Evolutionary conservation across 768 basidiomycete genomes (phyloP).

Genomic region (Gyrodon lividus): DNA sequence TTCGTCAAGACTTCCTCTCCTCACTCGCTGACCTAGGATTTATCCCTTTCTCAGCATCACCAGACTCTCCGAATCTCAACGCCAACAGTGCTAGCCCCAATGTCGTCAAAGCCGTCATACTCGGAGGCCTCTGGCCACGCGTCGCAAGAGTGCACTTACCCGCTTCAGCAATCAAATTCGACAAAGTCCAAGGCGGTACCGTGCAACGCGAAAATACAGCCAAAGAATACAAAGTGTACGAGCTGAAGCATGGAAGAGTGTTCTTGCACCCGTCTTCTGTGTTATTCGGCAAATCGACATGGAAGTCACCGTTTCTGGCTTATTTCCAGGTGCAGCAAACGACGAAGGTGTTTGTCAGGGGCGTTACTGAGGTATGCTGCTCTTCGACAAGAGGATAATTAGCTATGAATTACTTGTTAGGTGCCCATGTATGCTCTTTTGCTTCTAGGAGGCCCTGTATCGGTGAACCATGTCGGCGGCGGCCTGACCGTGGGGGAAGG

Average conservation of each 20-base stretch:
- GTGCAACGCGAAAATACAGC: constrained; percentile 84
- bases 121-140: constrained; percentile 86
- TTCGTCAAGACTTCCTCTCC: constrained; percentile 75
- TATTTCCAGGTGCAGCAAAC: constrained; percentile 86
- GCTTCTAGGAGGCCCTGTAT: constrained; percentile 78
- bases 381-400: neutral
- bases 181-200: constrained; percentile 80
- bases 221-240: constrained; percentile 80
- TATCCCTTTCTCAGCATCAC: constrained; percentile 46
- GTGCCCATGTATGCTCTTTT: constrained; percentile 86
- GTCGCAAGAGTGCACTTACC: constrained; percentile 78
- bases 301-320: constrained; percentile 77
- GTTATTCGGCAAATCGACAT: constrained; percentile 67
- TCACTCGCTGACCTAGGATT: constrained; percentile 73
- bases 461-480: constrained; percentile 79
- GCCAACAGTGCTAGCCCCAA: constrained; percentile 63
- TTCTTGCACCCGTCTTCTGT: constrained; percentile 85
- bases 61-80: constrained; percentile 55
- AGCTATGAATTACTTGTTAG: constrained; percentile 34
- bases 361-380: constrained; percentile 76
- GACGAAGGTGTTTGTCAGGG: constrained; percentile 80
- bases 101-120: constrained; percentile 79
- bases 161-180: constrained; percentile 72
- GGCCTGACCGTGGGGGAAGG: constrained; percentile 63
- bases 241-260: constrained; percentile 59